Evolutionary conservation across 2,329 filamentous ascomycete species (phyloP).

Genomic region (Pestalotiopsis sp.): DNA sequence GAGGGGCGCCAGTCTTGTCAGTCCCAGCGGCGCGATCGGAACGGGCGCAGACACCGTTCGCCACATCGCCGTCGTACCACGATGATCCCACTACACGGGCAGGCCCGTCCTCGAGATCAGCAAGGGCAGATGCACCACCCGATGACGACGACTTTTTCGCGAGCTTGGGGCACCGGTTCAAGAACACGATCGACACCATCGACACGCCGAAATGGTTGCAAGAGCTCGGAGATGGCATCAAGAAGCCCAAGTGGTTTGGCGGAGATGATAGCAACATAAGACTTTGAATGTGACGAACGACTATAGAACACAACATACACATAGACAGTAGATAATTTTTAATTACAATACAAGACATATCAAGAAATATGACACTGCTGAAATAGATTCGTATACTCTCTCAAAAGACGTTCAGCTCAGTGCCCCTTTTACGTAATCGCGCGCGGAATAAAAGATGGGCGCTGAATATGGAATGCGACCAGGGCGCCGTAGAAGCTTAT

Average conservation of each 20-base stretch:
- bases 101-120: conserved; percentile 34
- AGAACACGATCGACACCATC: conserved; percentile 87
- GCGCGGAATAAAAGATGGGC: not conserved
- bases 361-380: not conserved
- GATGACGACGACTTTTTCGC: conserved; percentile 84
- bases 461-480: not conserved
- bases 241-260: conserved; percentile 81
- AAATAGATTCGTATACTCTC: not conserved
- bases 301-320: not conserved
- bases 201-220: conserved; percentile 83
- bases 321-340: conserved; percentile 6
- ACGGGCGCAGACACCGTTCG: conserved; percentile 44
- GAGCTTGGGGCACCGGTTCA: conserved; percentile 80
- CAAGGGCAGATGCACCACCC: conserved; percentile 56
- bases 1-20: conserved; percentile 50
- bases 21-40: conserved; percentile 44
- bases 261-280: conserved; percentile 46
- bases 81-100: conserved; percentile 16
- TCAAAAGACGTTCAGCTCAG: not conserved
- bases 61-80: conserved; percentile 40
- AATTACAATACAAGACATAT: not conserved
- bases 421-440: not conserved
- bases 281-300: conserved; percentile 1
- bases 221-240: conserved; percentile 69
- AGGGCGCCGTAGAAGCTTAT: not conserved